Evolutionary conservation across 225 moss, liverwort and hornwort genomes (phyloP).

Genomic region (Takakia lepidozioides): DNA sequence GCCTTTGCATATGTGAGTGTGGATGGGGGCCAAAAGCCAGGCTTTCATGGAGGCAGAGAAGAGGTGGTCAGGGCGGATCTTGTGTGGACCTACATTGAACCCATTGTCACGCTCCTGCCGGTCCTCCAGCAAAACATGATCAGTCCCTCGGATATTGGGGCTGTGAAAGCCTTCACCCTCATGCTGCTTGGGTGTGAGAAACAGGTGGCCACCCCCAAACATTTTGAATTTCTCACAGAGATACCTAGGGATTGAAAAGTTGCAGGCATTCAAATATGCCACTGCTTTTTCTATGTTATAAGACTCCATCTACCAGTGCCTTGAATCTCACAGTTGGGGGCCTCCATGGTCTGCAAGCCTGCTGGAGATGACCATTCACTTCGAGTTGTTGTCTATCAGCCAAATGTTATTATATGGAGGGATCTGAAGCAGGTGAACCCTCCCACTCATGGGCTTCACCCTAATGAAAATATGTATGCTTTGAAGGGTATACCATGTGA

Average conservation of each 20-base stretch:
- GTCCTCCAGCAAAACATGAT: slow-evolving; percentile 3
- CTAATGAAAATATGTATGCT: too few species aligned
- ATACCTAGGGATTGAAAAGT: slow-evolving; percentile 7
- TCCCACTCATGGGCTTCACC: too few species aligned
- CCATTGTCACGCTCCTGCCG: not conserved
- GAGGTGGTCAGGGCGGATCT: slow-evolving; percentile 2
- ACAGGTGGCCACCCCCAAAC: slow-evolving; percentile 2
- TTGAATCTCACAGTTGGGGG: too few species aligned
- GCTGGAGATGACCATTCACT: too few species aligned
- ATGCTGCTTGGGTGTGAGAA: not conserved
- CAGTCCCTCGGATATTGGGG: slow-evolving; percentile 1
- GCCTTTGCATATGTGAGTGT: not conserved
- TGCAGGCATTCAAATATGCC: too few species aligned
- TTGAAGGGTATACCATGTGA: too few species aligned
- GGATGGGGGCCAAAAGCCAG: not conserved
- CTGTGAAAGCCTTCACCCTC: not conserved
- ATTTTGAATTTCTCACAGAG: slow-evolving; percentile 4
- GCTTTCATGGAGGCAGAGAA: slow-evolving; percentile 2
- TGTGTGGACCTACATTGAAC: not conserved
- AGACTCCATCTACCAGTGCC: too few species aligned
- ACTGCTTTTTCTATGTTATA: too few species aligned
- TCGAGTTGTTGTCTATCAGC: too few species aligned
- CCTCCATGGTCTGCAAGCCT: too few species aligned
- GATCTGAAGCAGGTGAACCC: too few species aligned
- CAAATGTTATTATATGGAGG: too few species aligned